Evolutionary conservation across 495 filamentous ascomycete species (phyloP).

Genomic region (Penicillium manginii): DNA sequence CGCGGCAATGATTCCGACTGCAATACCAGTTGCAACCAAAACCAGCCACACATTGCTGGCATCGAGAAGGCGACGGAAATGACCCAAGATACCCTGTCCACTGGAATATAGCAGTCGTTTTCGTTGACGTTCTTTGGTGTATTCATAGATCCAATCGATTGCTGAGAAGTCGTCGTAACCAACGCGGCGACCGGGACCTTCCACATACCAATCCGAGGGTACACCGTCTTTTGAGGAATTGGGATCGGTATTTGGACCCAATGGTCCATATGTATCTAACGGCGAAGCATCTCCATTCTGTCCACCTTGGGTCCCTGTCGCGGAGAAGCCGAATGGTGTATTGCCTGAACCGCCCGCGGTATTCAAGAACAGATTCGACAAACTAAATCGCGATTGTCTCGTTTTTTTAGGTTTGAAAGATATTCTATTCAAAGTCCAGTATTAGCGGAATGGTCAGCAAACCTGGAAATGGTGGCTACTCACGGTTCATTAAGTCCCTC

Average conservation of each 20-base stretch:
- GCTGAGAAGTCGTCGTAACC: conserved; percentile 96
- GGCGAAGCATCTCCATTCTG: conserved; percentile 34
- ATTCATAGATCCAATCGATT: conserved; percentile 99
- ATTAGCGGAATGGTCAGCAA: conserved; percentile 16
- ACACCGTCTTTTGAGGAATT: conserved; percentile 64
- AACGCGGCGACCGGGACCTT: conserved; percentile 87
- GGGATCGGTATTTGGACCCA: conserved; percentile 42
- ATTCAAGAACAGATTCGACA: conserved; percentile 59
- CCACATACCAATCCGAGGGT: conserved; percentile 83
- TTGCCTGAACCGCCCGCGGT: conserved; percentile 31
- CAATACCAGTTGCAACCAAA: conserved; percentile 76
- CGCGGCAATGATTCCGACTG: conserved; percentile 82
- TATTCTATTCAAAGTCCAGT: conserved; percentile 49
- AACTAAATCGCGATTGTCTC: conserved; percentile 57
- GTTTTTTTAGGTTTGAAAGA: conserved; percentile 87
- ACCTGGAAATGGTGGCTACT: conserved; percentile 9
- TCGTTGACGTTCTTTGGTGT: conserved; percentile 92
- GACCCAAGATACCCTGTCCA: conserved; percentile 72
- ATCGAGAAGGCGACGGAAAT: conserved; percentile 72
- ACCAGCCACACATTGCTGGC: conserved; percentile 90
- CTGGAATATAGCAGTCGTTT: conserved; percentile 73
- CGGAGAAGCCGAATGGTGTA: conserved; percentile 24
- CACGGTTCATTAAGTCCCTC: conserved; percentile 54
- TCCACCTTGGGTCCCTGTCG: conserved; percentile 27
- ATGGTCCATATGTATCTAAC: conserved; percentile 24